phyloP scores from a whole-genome alignment of 192 early-diverging fungal genomes.

The Coemansia sp. region DNA sequence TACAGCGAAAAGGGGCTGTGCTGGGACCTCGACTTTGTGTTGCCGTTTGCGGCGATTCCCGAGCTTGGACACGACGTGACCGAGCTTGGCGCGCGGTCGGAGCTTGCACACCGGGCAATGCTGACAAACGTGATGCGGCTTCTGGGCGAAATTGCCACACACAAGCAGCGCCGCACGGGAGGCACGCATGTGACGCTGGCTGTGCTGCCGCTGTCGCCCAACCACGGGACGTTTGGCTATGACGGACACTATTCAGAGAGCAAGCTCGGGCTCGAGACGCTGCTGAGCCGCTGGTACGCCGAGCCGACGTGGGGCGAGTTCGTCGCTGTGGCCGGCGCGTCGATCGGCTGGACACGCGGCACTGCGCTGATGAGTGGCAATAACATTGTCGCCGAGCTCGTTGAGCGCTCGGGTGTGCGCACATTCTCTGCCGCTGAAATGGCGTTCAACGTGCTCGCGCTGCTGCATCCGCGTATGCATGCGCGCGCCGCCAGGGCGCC shows the following conservation, averaged over 20 bases:
- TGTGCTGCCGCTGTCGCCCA: conserved; percentile 90
- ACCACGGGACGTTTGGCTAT: conserved; percentile 92
- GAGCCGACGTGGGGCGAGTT: conserved; percentile 82
- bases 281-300: conserved; percentile 87
- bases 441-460: conserved; percentile 90
- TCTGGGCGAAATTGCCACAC: conserved; percentile 79
- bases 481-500: conserved; percentile 62
- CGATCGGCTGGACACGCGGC: conserved; percentile 97
- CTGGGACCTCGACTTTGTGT: conserved; percentile 93
- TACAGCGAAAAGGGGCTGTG: conserved; percentile 77
- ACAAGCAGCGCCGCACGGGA: conserved; percentile 72
- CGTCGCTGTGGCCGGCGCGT: conserved; percentile 84
- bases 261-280: conserved; percentile 90
- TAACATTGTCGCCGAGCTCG: conserved; percentile 84
- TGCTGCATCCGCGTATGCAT: conserved; percentile 78
- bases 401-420: conserved; percentile 83
- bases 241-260: conserved; percentile 94
- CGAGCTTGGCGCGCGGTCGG: conserved; percentile 79
- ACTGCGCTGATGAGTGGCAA: conserved; percentile 93
- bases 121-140: conserved; percentile 89
- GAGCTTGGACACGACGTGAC: conserved; percentile 86
- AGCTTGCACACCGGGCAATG: conserved; percentile 92
- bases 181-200: conserved; percentile 87
- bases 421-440: conserved; percentile 92
- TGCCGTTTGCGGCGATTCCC: conserved; percentile 94